phyloP scores from a whole-genome alignment of 768 basidiomycete genomes.

The Pleurotus giganteus region DNA sequence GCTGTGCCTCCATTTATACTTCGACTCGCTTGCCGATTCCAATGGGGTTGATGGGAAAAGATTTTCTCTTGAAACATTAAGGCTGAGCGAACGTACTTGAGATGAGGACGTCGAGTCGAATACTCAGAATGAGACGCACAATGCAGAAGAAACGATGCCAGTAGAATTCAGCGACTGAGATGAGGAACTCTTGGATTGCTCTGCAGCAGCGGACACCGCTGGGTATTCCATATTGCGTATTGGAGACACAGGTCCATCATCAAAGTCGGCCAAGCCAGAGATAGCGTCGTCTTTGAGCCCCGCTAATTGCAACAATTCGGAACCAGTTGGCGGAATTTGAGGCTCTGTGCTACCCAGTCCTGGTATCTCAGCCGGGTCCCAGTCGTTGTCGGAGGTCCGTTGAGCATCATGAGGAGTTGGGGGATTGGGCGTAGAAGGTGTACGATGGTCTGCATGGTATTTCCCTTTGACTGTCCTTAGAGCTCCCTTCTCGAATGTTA shows the following conservation, averaged over 20 bases:
- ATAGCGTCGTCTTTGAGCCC: conserved; percentile 38
- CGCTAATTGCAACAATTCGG: conserved; percentile 49
- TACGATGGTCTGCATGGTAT: conserved; percentile 19
- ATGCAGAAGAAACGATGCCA: not conserved
- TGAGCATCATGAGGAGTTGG: not conserved
- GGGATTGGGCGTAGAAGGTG: conserved; percentile 15
- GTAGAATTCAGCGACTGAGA: not conserved
- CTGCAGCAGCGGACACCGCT: conserved; percentile 17
- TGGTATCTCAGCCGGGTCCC: conserved; percentile 1
- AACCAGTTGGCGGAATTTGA: conserved; percentile 30
- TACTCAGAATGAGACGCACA: not conserved
- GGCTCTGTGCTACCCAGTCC: conserved; percentile 6
- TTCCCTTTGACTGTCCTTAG: conserved; percentile 51
- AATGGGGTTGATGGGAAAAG: conserved; percentile 39
- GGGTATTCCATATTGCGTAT: conserved; percentile 1
- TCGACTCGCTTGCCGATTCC: conserved; percentile 15
- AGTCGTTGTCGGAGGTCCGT: not conserved
- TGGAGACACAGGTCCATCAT: conserved; percentile 21
- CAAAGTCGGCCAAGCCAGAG: conserved; percentile 53
- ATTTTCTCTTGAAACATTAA: conserved; percentile 41
- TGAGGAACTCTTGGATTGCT: conserved; percentile 10
- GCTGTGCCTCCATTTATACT: conserved; percentile 13
- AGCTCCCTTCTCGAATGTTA: conserved; percentile 51
- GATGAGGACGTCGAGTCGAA: not conserved
- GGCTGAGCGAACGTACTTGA: conserved; percentile 22